phyloP scores from a whole-genome alignment of 495 filamentous ascomycete genomes.

The Xylaria acuta region DNA sequence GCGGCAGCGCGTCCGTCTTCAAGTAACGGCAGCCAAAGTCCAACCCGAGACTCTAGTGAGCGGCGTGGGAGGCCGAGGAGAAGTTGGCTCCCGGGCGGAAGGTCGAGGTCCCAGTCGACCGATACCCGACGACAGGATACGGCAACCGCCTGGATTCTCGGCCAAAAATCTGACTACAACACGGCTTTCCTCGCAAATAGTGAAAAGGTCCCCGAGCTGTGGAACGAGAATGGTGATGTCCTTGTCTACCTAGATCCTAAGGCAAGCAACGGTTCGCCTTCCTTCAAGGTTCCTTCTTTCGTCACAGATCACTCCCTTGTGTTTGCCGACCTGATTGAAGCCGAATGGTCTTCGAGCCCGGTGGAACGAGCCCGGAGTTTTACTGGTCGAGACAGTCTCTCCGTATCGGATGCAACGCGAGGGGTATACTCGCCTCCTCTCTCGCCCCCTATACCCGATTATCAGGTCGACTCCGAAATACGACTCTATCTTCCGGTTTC shows the following conservation, averaged over 20 bases:
- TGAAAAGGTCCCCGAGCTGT: constrained; percentile 80
- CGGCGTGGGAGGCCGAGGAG: constrained; percentile 42
- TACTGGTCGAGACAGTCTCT: constrained; percentile 48
- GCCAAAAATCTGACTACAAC: constrained; percentile 68
- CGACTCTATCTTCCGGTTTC: constrained; percentile 72
- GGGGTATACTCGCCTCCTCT: constrained; percentile 45
- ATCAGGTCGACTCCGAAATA: constrained; percentile 55
- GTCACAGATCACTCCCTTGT: constrained; percentile 72
- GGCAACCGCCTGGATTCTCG: constrained; percentile 66
- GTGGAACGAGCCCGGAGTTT: constrained; percentile 50
- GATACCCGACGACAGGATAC: constrained; percentile 32
- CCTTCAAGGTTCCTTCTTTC: constrained; percentile 78
- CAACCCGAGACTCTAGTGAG: constrained; percentile 36
- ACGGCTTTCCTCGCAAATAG: constrained; percentile 60
- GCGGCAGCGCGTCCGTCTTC: constrained; percentile 35
- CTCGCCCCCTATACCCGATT: constrained; percentile 40
- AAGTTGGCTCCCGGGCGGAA: constrained; percentile 53
- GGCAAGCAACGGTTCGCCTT: constrained; percentile 68
- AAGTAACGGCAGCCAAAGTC: constrained; percentile 45
- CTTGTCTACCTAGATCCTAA: constrained; percentile 81
- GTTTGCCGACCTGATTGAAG: constrained; percentile 72
- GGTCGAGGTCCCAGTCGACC: constrained; percentile 51
- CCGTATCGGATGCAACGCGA: constrained; percentile 50
- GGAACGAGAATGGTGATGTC: constrained; percentile 85
- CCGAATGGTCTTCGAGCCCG: constrained; percentile 55